Conservation (phyloP, 306 rosid species). For the peach (Prunus persica) region DNA sequence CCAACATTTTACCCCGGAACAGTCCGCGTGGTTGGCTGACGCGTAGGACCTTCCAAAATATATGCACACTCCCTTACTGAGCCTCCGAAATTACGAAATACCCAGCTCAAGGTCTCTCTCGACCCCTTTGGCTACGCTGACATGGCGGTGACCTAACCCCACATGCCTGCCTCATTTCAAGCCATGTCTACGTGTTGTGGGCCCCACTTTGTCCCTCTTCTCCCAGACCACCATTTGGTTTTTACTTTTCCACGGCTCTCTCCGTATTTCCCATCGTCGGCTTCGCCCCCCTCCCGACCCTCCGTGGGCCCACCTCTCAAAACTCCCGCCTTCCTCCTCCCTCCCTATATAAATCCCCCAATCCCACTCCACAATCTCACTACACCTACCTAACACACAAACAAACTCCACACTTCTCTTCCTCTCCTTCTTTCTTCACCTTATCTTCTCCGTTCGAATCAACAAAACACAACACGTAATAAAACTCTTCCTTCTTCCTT, state of each 20-base stretch:
- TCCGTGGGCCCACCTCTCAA: neutral
- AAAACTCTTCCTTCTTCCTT: neutral
- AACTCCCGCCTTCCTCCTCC: neutral
- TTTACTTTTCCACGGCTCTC: conserved; percentile 11
- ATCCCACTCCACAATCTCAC: conserved; percentile 2
- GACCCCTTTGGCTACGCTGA: conserved; percentile 15
- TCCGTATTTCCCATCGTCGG: conserved; percentile 19
- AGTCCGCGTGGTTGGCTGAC: conserved; percentile 28
- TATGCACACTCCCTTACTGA: too few species aligned
- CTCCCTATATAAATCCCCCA: conserved; percentile 17
- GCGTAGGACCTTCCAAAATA: conserved; percentile 5
- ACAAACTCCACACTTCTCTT: neutral
- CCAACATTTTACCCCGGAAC: conserved; percentile 35
- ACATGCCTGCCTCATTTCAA: conserved; percentile 37
- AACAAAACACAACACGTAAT: neutral
- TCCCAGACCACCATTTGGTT: conserved; percentile 17
- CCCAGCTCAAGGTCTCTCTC: too few species aligned
- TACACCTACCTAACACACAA: neutral
- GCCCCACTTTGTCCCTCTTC: conserved; percentile 34
- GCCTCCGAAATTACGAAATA: too few species aligned
- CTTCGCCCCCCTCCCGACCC: conserved; percentile 8
- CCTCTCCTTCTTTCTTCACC: neutral
- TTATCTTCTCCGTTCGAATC: neutral
- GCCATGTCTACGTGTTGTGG: conserved; percentile 46
- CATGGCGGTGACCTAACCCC: conserved; percentile 40